phyloP scores from a whole-genome alignment of 495 filamentous ascomycete species.

The Annulohypoxylon moriforme region DNA sequence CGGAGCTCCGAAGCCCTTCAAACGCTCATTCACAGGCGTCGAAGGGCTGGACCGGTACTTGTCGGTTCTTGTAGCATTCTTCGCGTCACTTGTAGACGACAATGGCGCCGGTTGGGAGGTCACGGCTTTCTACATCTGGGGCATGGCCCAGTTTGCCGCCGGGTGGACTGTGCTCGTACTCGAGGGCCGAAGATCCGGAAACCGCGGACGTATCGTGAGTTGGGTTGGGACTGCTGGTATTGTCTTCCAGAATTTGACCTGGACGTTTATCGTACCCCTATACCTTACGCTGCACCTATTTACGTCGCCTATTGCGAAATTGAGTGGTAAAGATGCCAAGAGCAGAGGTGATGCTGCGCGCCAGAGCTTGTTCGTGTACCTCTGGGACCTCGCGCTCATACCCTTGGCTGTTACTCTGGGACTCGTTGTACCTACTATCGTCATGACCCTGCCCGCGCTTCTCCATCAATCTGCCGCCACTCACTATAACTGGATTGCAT shows the following conservation, averaged over 20 bases:
- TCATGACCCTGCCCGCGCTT: conserved; percentile 65
- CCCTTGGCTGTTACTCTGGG: conserved; percentile 61
- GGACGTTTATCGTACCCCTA: conserved; percentile 65
- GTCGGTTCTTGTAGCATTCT: conserved; percentile 62
- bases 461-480: conserved; percentile 55
- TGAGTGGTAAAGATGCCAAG: conserved; percentile 36
- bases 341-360: conserved; percentile 54
- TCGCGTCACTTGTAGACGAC: conserved; percentile 66
- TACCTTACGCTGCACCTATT: conserved; percentile 64
- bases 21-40: conserved; percentile 62
- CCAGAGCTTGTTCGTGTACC: conserved; percentile 57
- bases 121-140: conserved; percentile 60
- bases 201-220: conserved; percentile 62
- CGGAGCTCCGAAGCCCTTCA: conserved; percentile 40
- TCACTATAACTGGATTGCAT: conserved; percentile 68
- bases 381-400: conserved; percentile 59
- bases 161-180: conserved; percentile 66
- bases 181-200: conserved; percentile 67
- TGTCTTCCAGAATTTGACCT: conserved; percentile 64
- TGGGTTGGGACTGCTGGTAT: conserved; percentile 66
- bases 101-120: conserved; percentile 53
- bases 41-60: conserved; percentile 61
- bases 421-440: conserved; percentile 62
- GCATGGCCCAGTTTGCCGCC: conserved; percentile 66
- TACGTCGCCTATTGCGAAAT: conserved; percentile 61